These are phyloP conservation scores for Prinsepia uniflora DNA, from an alignment of 306 rosid genomes.

Conservation along the genomic window DNA sequence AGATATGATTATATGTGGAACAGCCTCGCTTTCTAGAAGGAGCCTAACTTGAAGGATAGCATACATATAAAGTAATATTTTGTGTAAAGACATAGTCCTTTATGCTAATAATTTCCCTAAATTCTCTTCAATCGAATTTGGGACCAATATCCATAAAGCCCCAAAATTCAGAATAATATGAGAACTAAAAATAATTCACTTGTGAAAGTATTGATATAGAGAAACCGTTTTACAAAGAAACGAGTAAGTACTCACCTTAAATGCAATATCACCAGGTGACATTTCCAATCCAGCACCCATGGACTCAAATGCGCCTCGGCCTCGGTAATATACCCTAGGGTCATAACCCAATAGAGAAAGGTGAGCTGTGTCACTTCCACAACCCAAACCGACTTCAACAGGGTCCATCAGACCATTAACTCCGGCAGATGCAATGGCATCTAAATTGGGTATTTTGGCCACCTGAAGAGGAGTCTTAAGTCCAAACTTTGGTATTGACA, in stretches of 20 bases:
- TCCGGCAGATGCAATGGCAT: slow-evolving; percentile 85
- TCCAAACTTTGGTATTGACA: slow-evolving; percentile 76
- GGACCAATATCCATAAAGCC: background rate
- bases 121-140: background rate
- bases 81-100: background rate
- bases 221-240: background rate
- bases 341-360: slow-evolving; percentile 88
- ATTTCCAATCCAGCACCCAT: slow-evolving; percentile 99
- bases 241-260: slow-evolving; percentile 49
- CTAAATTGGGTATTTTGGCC: slow-evolving; percentile 73
- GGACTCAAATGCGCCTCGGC: slow-evolving; percentile 96
- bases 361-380: slow-evolving; percentile 98
- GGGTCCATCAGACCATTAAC: slow-evolving; percentile 95
- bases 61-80: background rate
- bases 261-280: slow-evolving; percentile 98
- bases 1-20: slow-evolving; percentile 11
- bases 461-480: slow-evolving; percentile 84
- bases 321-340: slow-evolving; percentile 85
- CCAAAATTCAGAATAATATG: background rate
- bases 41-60: background rate
- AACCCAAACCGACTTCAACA: slow-evolving; percentile 94
- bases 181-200: background rate
- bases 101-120: background rate
- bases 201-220: background rate
- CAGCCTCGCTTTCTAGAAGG: background rate